phyloP scores from a whole-genome alignment of 768 basidiomycete species.

The Auriscalpium orientale region DNA sequence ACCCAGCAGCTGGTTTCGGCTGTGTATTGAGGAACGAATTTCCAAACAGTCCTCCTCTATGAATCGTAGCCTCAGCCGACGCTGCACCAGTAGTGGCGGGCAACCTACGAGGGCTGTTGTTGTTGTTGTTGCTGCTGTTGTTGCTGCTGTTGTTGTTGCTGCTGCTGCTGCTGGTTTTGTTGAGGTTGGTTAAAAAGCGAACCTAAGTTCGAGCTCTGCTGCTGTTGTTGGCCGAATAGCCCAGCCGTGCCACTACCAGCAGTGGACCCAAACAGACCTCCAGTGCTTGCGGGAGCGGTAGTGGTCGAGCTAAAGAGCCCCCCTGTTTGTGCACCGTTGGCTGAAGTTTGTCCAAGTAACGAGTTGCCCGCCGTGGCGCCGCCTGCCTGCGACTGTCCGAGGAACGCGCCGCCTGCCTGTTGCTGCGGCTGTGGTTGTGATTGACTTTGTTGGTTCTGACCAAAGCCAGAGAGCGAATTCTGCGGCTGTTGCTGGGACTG shows the following conservation, averaged over 20 bases:
- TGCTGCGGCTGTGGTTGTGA: too few species aligned
- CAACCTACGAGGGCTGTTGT: slow-evolving; percentile 3
- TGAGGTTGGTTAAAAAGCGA: slow-evolving; percentile 19
- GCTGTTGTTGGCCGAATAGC: slow-evolving; percentile 14
- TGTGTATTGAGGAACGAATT: not conserved
- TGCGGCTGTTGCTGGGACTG: too few species aligned
- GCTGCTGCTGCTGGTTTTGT: slow-evolving; percentile 8
- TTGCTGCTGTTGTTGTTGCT: slow-evolving; percentile 16
- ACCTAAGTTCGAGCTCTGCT: slow-evolving; percentile 21
- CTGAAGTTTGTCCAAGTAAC: too few species aligned
- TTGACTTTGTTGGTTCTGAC: too few species aligned
- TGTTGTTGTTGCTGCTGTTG: slow-evolving; percentile 18
- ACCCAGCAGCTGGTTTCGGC: too few species aligned
- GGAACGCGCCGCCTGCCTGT: too few species aligned
- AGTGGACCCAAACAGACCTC: slow-evolving; percentile 15
- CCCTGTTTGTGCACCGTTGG: too few species aligned
- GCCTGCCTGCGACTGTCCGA: too few species aligned
- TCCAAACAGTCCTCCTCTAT: not conserved
- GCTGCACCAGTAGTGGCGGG: not conserved
- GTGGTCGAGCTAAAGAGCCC: not conserved
- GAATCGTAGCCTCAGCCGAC: not conserved
- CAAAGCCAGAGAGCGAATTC: too few species aligned
- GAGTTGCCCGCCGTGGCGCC: too few species aligned
- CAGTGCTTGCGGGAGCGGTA: slow-evolving; percentile 17
- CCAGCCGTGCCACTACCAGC: too few species aligned